These are phyloP conservation scores for Musa troglodytarum DNA, from an alignment of 176 grass and related monocot genomes.

Conservation along the genomic window DNA sequence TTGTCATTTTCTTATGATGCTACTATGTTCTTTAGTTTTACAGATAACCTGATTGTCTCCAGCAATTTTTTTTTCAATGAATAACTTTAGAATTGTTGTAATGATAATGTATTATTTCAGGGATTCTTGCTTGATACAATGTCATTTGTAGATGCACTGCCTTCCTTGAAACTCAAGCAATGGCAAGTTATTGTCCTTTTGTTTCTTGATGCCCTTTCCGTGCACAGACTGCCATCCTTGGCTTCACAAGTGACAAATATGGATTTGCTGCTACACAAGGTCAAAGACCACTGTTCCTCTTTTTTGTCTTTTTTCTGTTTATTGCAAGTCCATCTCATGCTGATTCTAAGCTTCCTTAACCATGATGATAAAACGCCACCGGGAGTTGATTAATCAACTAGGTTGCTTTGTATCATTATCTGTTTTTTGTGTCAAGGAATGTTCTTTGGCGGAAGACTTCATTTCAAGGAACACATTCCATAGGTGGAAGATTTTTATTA, in stretches of 20 bases:
- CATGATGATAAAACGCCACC: no score
- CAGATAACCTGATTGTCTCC: no score
- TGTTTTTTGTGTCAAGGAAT: no score
- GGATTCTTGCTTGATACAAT: slow-evolving; percentile 68
- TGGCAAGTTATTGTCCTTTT: slow-evolving; percentile 66
- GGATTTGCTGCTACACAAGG: slow-evolving; percentile 41
- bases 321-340: background rate
- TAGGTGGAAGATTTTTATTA: background rate
- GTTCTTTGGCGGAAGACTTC: no score
- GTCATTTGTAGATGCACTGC: slow-evolving; percentile 69
- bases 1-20: no score
- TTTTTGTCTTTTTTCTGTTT: background rate
- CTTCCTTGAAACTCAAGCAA: slow-evolving; percentile 46
- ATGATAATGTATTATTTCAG: slow-evolving; percentile 16
- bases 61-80: no score
- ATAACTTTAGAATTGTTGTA: no score
- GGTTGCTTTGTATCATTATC: no score
- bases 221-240: slow-evolving; percentile 46
- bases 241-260: slow-evolving; percentile 34
- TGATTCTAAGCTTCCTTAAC: background rate
- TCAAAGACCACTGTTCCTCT: background rate
- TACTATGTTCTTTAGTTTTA: no score
- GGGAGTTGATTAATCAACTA: no score
- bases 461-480: background rate
- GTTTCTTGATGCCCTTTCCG: slow-evolving; percentile 58